phyloP scores from a whole-genome alignment of 139 green algal species.

The Gonium pectorale region DNA sequence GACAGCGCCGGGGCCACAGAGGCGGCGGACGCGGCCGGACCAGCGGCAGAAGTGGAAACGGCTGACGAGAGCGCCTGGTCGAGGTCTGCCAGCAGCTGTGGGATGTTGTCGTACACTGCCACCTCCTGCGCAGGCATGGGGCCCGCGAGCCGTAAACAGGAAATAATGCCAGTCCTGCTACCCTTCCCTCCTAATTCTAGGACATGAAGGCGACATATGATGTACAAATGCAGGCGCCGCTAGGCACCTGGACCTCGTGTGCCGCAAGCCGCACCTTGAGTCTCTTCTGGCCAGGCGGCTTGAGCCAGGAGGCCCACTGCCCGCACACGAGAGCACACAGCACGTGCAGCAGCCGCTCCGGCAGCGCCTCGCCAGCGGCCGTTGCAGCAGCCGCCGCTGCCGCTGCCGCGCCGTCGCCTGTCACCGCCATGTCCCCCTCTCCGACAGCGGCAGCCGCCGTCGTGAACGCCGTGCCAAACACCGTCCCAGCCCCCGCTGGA shows the following conservation, averaged over 20 bases:
- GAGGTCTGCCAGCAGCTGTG: constrained; percentile 25
- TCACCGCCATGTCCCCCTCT: background rate
- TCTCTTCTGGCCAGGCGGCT: constrained; percentile 32
- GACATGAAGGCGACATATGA: too few species aligned
- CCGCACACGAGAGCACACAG: constrained; percentile 60
- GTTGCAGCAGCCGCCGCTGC: constrained; percentile 50
- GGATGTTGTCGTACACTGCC: constrained; percentile 26
- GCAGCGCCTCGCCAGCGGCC: constrained; percentile 55
- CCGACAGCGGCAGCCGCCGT: background rate
- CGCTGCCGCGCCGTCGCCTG: background rate
- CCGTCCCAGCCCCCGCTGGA: background rate
- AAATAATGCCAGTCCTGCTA: too few species aligned
- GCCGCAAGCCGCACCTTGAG: constrained; percentile 44
- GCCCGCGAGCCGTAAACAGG: too few species aligned
- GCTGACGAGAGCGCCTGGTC: constrained; percentile 1
- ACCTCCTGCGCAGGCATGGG: constrained; percentile 44
- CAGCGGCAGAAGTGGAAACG: background rate
- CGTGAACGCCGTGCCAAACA: background rate
- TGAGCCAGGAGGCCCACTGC: constrained; percentile 69
- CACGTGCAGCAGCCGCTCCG: constrained; percentile 62
- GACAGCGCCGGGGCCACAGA: background rate
- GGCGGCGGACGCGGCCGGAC: background rate
- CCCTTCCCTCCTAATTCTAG: too few species aligned
- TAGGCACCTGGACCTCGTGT: too few species aligned
- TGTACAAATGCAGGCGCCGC: too few species aligned